Base-by-base conservation (phyloP, 768 basidiomycete species). In the Leucogyrophana mollusca region DNA sequence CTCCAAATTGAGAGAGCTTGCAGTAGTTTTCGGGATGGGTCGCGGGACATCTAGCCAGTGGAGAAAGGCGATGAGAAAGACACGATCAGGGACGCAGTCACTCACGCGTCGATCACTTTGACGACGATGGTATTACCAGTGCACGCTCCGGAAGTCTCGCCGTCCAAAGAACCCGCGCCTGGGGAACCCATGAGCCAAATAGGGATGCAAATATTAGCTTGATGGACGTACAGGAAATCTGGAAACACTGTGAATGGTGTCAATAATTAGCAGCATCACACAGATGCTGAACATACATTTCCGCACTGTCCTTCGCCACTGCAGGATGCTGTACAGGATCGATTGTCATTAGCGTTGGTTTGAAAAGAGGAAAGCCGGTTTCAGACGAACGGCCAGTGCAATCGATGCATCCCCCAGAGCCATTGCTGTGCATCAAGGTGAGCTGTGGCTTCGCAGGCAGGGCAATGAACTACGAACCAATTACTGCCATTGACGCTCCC, bases 21-120 rank as follows among this genome's bases (percentile, higher is more conserved):
- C 66, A 66, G 51, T 58, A 68, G 50, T 68, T 68, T 30, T 52
- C 63, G n/a, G 61, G 62, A 43, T 68, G 66, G n/a, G 63, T 65
- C 5, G 61, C 59, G 9, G 66, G 66, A 40, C 66, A 68, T 22
- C 58, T 61, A 36, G 6, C 27, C 7, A 37, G 35, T 16, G 16
- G 20, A 34, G 13, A 8, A 16, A 21, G 11, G 21, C n/a, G 13
- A 30, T 30, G 13, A 30, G 27, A 30, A 13, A 13, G 13, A 30
- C 6, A 30, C 27, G 27, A n/a, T 37, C 4, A 23, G 20, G n/a
- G 22, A 3, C 1, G 40, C n/a, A 16, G 35, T 16, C 10, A 51
- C 57, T 42, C 25, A 56, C 62, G 63, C 64, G 34, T 67, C 66
- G 38, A 67, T 56, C 25, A 66, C 63, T 48, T 64, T 67, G 41